Evolutionary conservation across 306 rosid genomes (phyloP).

Genomic region (Neltuma alba): DNA sequence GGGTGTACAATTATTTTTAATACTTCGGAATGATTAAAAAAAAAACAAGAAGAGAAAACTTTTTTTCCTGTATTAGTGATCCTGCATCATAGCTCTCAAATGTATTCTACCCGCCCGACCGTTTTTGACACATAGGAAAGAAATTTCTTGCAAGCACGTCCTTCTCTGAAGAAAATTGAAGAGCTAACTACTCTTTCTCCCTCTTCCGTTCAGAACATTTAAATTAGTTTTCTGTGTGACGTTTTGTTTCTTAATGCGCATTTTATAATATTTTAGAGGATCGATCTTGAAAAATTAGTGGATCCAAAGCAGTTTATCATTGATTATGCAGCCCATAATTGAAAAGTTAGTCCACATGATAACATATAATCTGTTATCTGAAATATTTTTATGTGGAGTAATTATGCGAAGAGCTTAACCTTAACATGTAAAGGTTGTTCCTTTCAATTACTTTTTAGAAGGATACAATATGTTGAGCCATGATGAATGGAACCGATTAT

Average conservation of each 20-base stretch:
- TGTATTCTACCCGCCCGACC: neutral
- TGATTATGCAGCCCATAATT: neutral
- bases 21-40: neutral
- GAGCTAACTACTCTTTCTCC: neutral
- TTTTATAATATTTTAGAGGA: too few relatives aligned
- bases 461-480: too few relatives aligned
- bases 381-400: too few relatives aligned
- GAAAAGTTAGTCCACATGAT: too few relatives aligned
- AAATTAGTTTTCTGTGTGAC: too few relatives aligned
- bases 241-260: too few relatives aligned
- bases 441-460: too few relatives aligned
- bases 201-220: too few relatives aligned
- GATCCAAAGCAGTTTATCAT: neutral
- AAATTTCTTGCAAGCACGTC: neutral
- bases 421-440: too few relatives aligned
- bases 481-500: neutral
- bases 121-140: neutral
- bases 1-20: neutral
- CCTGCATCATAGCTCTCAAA: neutral
- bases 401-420: too few relatives aligned
- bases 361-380: too few relatives aligned
- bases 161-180: neutral
- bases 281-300: neutral
- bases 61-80: neutral
- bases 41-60: too few relatives aligned